Base-by-base conservation (phyloP, 176 grass and related monocot species). In the Paspalum vaginatum region DNA sequence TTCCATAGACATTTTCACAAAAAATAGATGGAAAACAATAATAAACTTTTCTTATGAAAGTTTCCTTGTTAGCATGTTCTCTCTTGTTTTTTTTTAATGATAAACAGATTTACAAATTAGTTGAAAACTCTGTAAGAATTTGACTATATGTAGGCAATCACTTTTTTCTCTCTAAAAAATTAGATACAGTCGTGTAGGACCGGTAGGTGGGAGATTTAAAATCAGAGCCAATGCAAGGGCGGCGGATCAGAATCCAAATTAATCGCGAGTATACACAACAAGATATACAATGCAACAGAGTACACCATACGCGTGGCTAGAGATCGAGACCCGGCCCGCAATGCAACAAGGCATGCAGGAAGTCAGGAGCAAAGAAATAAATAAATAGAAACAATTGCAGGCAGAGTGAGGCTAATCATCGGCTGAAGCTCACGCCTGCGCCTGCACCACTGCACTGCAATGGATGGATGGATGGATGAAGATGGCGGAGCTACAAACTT, bases 341-440 rank as follows among this genome's bases (percentile, higher is more conserved):
- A 72, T 27, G 20, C 26, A 50, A 12, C 14, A 46, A 27, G 32
- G 32, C 1, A 27, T 1, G 32, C 1, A 60, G 39, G 1, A 67
- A 49, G 44, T 26, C 22, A 39, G 15, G 57, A 60, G 25, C 57
- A 61, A 50, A 61, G 1, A 4, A 70, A 46, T 17, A 70, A 21
- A 55, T 11, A 1, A 51, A 64, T 5, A 32, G 5, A 38, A 61
- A 49, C 18, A 60, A 61, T 24, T 3, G 42, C 43, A 27, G 45
- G 0, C 25, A 15, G 27, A 37, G 63, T 37, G 85, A 59, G 80
- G 67, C 75, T 88, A 83, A 88, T 88, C 49, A 88, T 88, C 80
- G 68, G 67, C 37, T 43, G 50, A 53, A 84, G 81, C 74, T 84
- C 80, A 88, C 80, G 86, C 81, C 81, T 88, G 86, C 69, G 11